Base-by-base conservation (phyloP, 805 yeast species). In the Teunomyces barrocoloradensis region DNA sequence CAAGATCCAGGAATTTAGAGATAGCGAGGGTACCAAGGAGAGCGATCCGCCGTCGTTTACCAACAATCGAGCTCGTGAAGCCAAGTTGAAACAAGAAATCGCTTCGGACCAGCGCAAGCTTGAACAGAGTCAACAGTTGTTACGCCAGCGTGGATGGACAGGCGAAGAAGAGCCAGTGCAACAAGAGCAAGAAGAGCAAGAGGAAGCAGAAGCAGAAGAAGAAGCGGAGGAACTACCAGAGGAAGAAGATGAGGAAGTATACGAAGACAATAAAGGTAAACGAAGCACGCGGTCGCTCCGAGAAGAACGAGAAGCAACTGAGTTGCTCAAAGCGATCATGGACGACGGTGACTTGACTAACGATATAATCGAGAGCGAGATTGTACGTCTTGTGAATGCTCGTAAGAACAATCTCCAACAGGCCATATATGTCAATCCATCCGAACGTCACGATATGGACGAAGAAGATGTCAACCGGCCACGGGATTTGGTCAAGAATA, bases 1-100 rank as follows among this genome's bases (percentile, higher is more conserved):
- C 51, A 81, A 96, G 0, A 83, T 94, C 15, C 75, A 78, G 39
- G 85, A 81, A 38, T 92, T 94, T 60, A 76, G 98, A 56, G 78
- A 73, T 17, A 71, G 77, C 1, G 65, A 59, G 34, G 40, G 51
- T 52, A 65, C 76, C 37, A 60, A 76, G 54, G 61, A 72, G 9
- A 75, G 89, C 0, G 75, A 83, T 43, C 99, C 99, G 1, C 99
- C 99, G 0, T 83, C 97, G 0, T 90, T 79, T 60, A 71, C 71
- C 20, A 79, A 76, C 48, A 87, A 86, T 58, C 73, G 92, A 37
- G 68, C 66, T 27, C 71, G 71, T 28, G 87, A 81, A 54, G 57
- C 65, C 51, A 65, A 66, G 50, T 50, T 75, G 12, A 69, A 33
- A 32, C 42, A 45, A 4, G 36, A 50, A 13, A 52, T 44, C 2